Evolutionary conservation across 176 grass and related monocot genomes (phyloP).

Genomic region (Oropetium thomaeum): DNA sequence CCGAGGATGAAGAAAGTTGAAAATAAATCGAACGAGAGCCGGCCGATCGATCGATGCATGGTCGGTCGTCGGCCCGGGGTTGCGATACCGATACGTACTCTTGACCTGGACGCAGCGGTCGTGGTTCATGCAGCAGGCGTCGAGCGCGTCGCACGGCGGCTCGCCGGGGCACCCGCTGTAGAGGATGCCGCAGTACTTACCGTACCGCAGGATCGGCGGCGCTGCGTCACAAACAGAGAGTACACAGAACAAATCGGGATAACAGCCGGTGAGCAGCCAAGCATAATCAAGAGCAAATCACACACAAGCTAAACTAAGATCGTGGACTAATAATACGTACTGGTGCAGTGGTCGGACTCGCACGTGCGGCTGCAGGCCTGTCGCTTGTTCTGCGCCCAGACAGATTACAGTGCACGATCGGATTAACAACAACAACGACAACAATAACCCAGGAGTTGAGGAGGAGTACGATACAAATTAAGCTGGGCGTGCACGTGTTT

Average conservation of each 20-base stretch:
- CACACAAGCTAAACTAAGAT: no score
- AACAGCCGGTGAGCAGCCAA: background rate
- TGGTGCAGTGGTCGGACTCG: slow-evolving; percentile 83
- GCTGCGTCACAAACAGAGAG: slow-evolving; percentile 19
- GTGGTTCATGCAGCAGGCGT: slow-evolving; percentile 96
- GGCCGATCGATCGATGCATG: no score
- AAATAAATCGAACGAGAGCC: no score
- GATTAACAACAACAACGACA: no score
- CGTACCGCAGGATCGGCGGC: slow-evolving; percentile 69
- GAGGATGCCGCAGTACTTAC: slow-evolving; percentile 95
- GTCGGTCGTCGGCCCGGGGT: no score
- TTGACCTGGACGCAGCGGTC: slow-evolving; percentile 73
- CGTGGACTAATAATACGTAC: slow-evolving; percentile 7
- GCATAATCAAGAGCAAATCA: background rate
- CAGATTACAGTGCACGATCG: background rate
- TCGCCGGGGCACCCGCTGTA: slow-evolving; percentile 96
- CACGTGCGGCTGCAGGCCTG: slow-evolving; percentile 83
- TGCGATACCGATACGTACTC: slow-evolving; percentile 47
- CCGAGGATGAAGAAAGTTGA: background rate
- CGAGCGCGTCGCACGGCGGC: slow-evolving; percentile 81
- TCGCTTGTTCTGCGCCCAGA: slow-evolving; percentile 53
- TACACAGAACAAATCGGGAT: no score
- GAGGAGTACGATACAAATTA: no score
- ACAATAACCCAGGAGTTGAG: no score
- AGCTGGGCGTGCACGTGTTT: no score